Percentiles rank a stretch among this genome's conserved stretches.
Evolutionary conservation across 2,329 filamentous ascomycete genomes (phyloP).

Genomic region (Colletotrichum sp.): DNA sequence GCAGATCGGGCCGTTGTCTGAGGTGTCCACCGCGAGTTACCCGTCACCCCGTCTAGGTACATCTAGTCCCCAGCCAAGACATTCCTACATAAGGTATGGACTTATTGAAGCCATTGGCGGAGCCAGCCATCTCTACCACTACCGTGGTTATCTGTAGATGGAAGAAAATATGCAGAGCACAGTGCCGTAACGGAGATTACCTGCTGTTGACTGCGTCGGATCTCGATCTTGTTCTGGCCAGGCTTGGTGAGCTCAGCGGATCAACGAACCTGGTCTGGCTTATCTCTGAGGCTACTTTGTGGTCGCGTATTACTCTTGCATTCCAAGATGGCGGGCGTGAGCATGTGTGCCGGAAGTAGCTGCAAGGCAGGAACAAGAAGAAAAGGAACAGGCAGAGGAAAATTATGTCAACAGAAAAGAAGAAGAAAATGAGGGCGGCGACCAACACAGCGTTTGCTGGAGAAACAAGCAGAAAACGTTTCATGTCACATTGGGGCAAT

Average conservation of each 20-base stretch:
- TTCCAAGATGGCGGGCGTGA: not conserved
- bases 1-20: not conserved
- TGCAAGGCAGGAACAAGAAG: not conserved
- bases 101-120: not conserved
- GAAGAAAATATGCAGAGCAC: not conserved
- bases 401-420: not conserved
- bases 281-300: not conserved
- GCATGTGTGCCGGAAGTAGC: not conserved
- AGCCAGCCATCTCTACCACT: not conserved
- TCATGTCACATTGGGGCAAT: slow-evolving; percentile 9
- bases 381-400: not conserved
- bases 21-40: not conserved
- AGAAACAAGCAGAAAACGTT: slow-evolving; percentile 6
- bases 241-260: not conserved
- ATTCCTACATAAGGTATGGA: not conserved
- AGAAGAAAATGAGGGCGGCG: not conserved
- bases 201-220: not conserved
- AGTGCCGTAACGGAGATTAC: not conserved
- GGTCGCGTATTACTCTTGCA: not conserved
- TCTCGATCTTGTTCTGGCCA: not conserved
- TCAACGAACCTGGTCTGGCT: not conserved
- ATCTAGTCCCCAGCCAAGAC: not conserved
- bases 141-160: not conserved
- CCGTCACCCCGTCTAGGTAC: not conserved
- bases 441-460: not conserved